Conservation (phyloP, 192 early-diverging fungal genomes). For the Chytriomyces confervae region DNA sequence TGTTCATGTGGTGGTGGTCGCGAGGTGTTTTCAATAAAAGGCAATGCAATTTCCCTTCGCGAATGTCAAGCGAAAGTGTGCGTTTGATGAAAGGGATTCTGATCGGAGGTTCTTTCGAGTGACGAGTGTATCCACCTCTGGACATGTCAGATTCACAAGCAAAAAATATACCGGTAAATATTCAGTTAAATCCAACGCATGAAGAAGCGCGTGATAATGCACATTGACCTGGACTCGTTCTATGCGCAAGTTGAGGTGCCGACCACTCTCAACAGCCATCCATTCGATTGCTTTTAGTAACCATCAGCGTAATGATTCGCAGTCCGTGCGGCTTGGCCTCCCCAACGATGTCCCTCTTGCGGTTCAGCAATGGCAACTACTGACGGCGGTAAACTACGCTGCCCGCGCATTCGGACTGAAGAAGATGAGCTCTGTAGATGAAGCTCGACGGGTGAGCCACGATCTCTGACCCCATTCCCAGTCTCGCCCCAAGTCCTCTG, state of each 20-base stretch:
- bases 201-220: conserved; percentile 17
- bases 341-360: conserved; percentile 71
- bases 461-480: conserved; percentile 11
- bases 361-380: conserved; percentile 90
- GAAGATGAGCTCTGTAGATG: conserved; percentile 57
- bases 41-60: no score
- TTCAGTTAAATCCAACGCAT: not conserved
- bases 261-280: not conserved
- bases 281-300: not conserved
- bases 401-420: conserved; percentile 81
- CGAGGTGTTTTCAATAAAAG: no score
- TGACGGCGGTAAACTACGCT: conserved; percentile 81
- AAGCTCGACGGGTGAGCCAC: conserved; percentile 59
- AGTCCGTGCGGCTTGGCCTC: conserved; percentile 67
- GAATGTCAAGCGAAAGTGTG: no score
- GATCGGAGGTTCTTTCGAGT: no score
- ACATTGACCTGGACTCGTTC: conserved; percentile 36
- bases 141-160: no score
- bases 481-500: not conserved
- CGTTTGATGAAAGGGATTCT: no score
- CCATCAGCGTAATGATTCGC: not conserved
- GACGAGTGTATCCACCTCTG: no score
- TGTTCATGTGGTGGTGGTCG: no score
- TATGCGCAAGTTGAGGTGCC: conserved; percentile 47
- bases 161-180: no score